phyloP scores from a whole-genome alignment of 441 rosid genomes.

The Mallotus repandus region DNA sequence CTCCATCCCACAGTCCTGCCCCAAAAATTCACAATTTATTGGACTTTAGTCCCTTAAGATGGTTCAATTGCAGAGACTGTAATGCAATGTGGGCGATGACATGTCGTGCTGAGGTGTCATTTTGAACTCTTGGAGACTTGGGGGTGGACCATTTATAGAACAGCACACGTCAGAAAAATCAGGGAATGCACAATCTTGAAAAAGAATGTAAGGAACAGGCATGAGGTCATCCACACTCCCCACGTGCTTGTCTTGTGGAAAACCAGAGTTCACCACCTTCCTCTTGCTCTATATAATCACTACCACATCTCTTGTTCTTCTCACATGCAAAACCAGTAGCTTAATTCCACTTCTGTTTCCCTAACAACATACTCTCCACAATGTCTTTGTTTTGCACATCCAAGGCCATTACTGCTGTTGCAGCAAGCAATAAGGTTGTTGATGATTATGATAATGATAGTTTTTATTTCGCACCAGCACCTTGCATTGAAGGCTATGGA shows the following conservation, averaged over 20 bases:
- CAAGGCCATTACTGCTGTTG: neutral
- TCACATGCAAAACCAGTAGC: too few species aligned
- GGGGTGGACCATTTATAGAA: neutral
- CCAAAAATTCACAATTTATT: too few species aligned
- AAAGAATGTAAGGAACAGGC: neutral
- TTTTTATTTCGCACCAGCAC: neutral
- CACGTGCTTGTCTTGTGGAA: constrained; percentile 7
- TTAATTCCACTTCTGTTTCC: too few species aligned
- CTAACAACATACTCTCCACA: too few species aligned
- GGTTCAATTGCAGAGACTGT: too few species aligned
- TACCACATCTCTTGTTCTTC: neutral
- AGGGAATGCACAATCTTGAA: too few species aligned
- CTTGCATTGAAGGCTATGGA: neutral
- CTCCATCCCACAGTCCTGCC: too few species aligned
- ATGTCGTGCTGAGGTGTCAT: constrained; percentile 3
- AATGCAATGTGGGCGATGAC: neutral
- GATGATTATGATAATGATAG: neutral
- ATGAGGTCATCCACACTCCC: constrained; percentile 5
- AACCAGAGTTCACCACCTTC: neutral
- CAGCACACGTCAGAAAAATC: neutral
- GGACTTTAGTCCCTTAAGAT: too few species aligned
- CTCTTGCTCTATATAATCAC: neutral
- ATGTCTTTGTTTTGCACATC: too few species aligned
- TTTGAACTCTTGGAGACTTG: neutral
- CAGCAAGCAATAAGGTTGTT: neutral